Percentiles rank a stretch among this genome's conserved stretches.
Conservation (phyloP, 2,329 filamentous ascomycete genomes). For the Sphaceloma murrayae region DNA sequence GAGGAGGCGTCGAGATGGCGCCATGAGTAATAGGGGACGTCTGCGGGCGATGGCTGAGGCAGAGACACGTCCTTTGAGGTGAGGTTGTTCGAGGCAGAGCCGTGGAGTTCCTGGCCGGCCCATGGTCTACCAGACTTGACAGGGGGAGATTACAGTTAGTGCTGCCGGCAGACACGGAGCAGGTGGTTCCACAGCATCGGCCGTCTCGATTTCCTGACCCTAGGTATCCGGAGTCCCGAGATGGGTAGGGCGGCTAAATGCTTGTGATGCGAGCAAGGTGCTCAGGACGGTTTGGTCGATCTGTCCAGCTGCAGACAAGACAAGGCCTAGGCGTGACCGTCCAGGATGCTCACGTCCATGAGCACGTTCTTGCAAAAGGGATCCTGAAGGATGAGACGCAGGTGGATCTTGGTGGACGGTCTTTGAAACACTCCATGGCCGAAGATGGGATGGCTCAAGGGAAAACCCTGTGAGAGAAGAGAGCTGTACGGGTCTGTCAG, state of each 20-base stretch:
- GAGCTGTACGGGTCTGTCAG: slow-evolving; percentile 2
- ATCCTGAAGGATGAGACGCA: neutral
- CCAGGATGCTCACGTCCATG: no score
- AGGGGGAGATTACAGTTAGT: neutral
- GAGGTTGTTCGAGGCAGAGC: neutral
- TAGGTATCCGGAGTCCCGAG: no score
- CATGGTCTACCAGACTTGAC: neutral
- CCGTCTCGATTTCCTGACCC: no score
- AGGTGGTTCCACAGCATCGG: slow-evolving; percentile 5
- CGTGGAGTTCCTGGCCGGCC: neutral
- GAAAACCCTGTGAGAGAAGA: no score
- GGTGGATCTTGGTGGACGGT: neutral
- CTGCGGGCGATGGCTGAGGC: no score
- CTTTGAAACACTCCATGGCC: neutral
- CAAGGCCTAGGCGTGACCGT: no score
- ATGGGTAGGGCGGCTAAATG: no score
- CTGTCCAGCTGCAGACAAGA: no score
- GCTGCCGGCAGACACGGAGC: slow-evolving; percentile 6
- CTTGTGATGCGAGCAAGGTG: neutral
- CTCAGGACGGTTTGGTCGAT: neutral
- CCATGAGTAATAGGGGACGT: no score
- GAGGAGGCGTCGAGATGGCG: neutral
- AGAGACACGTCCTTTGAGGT: neutral
- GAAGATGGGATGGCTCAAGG: neutral
- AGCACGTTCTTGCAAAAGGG: no score